Evolutionary conservation across 1,284 basidiomycete genomes (phyloP), one percentile per base, ranked within the genome.

Genomic region (Ceratobasidium sp.): DNA sequence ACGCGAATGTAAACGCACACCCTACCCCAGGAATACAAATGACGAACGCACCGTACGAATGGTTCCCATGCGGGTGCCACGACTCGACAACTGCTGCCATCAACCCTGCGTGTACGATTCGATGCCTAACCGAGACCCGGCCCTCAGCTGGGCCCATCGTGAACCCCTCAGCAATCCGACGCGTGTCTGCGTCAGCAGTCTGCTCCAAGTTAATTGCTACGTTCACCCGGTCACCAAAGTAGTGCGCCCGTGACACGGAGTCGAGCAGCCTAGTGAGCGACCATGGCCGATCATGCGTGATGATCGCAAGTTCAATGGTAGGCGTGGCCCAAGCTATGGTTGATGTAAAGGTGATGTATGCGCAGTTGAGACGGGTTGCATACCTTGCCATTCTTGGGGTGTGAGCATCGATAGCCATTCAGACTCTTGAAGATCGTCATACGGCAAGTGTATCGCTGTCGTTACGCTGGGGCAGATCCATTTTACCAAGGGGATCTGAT

Each of bases 61-160:
- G 82, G 74, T 93, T 86, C 23, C 85, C 84, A 35, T 83, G 81
- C 1, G 93, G 93, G 79, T 93, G 94, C 93, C 93, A 95, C 1
- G 91, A 91, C 79, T 95, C 93, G 13, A 94, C 90, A 9, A 95
- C 88, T 7, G 93, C 91, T 1, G 91, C 86, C 73, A 95, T 86
- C 21, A 95, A 83, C 1, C 92, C 93, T 3, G 88, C 93, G 72
- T 89, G 88, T 21, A 92, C 82, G 70, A 94, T 84, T 13, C 93
- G 86, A 77, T 90, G 91, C 62, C 92, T 88, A 5, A 91, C 77
- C 73, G 86, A 86, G 1, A 88, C 77, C 46, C 79, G 77, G 5
- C 91, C 92, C 11, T 30, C 28, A n/a, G 11, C 74, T 88, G 84
- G 1, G 78, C 77, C 92, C 93, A 95, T 3, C 80, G 59, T 52